Base-by-base conservation (phyloP, 1,139 yeast genomes). In the Petasospora fabianii region DNA sequence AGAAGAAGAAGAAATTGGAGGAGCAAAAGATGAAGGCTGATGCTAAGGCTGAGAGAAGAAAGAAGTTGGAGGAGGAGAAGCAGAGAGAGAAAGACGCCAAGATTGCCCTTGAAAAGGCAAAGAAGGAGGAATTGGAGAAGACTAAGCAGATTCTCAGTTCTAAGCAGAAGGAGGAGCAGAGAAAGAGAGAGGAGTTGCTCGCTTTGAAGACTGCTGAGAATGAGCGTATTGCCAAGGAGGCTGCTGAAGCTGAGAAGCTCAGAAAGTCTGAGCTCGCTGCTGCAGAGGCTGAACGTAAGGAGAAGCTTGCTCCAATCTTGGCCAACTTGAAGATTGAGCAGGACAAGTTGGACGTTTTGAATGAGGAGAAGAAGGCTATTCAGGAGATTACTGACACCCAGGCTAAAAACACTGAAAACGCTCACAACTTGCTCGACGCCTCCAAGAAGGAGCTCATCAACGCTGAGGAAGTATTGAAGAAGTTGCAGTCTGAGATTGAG, bases 1-100 rank as follows among this genome's bases (percentile, higher is more conserved):
- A 51, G 39, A 49, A 42, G 34, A 47, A 48, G 16, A 51, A 50
- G 42, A 41, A 49, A 34, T 13, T 42, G 5, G 57, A 51, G 33
- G 66, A 50, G 30, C 60, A 60, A 38, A 62, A 58, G 48, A 46
- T 49, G n/a, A 62, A 58, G 46, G 54, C 63, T 43, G 56, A 59
- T 40, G 59, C 55, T 8, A 65, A 59, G 50, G 46, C 55, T 36
- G 58, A 59, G 50, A 59, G 53, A 40, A 55, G 60, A 49, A 60
- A 60, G 35, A 59, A 56, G 35, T 34, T 48, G 20, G 56, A 50
- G 31, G 52, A 42, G 5, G 54, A 47, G 35, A 51, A 56, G 36
- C 35, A 46, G 29, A 49, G 44, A 32, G 51, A 48, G 26, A 41
- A 46, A 27, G 41, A 50, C 16, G 50, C 50, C 10, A 45, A 50